Evolutionary conservation across 768 basidiomycete genomes (phyloP).

Genomic region (Trametes coccinea): DNA sequence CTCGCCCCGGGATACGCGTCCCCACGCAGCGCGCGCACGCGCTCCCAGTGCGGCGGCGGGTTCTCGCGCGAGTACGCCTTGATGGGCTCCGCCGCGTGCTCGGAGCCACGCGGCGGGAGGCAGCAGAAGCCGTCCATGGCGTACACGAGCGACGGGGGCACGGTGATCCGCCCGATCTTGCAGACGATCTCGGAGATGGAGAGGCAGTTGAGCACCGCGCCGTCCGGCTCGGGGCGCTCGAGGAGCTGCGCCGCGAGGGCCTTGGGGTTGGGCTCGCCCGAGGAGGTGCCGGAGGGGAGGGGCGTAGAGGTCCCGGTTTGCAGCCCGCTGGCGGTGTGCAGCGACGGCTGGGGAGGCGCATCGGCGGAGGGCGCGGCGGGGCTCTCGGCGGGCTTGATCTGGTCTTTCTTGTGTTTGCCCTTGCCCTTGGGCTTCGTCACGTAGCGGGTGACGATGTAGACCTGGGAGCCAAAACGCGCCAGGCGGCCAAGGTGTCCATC

Average conservation of each 20-base stretch:
- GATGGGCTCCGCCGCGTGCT: background rate
- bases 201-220: slow-evolving; percentile 60
- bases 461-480: slow-evolving; percentile 34
- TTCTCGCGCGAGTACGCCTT: slow-evolving; percentile 39
- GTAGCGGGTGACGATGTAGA: slow-evolving; percentile 64
- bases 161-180: slow-evolving; percentile 70
- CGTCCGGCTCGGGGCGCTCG: slow-evolving; percentile 47
- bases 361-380: slow-evolving; percentile 12
- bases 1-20: slow-evolving; percentile 2
- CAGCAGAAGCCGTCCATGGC: slow-evolving; percentile 57
- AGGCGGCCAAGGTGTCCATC: background rate
- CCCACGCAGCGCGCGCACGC: slow-evolving; percentile 27
- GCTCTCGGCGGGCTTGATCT: background rate
- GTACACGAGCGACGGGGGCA: slow-evolving; percentile 65
- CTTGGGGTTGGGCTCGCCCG: background rate
- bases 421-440: slow-evolving; percentile 52
- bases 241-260: slow-evolving; percentile 13
- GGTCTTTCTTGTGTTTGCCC: slow-evolving; percentile 22
- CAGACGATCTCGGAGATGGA: slow-evolving; percentile 65
- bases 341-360: slow-evolving; percentile 26
- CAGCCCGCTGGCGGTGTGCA: slow-evolving; percentile 40
- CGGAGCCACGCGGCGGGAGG: background rate
- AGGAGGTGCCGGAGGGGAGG: slow-evolving; percentile 4
- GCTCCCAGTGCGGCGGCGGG: slow-evolving; percentile 51
- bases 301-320: slow-evolving; percentile 23